phyloP scores from a whole-genome alignment of 2,329 filamentous ascomycete species.

The Gaeumannomyces tritici region DNA sequence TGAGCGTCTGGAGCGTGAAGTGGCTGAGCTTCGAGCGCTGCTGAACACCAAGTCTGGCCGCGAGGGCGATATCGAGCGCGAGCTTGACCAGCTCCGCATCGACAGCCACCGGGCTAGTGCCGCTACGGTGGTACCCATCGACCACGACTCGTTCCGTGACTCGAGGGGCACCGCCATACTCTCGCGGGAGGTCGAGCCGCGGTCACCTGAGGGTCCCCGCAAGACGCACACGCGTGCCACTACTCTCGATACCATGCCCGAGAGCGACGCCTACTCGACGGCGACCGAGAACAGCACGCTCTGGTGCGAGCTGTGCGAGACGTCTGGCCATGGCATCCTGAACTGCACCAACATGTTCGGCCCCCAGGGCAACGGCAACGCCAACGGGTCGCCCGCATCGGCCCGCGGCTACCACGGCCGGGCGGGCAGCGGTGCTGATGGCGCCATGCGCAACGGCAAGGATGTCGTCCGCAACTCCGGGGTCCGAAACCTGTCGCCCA shows the following conservation, averaged over 20 bases:
- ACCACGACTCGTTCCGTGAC: conserved; percentile 48
- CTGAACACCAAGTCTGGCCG: conserved; percentile 62
- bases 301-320: conserved; percentile 96
- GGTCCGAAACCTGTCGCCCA: conserved; percentile 20
- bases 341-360: conserved; percentile 89
- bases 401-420: not conserved
- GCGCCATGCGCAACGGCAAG: conserved; percentile 22
- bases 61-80: conserved; percentile 80
- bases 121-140: conserved; percentile 25
- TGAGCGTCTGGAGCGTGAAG: conserved; percentile 70
- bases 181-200: conserved; percentile 36
- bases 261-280: conserved; percentile 60
- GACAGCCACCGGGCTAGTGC: conserved; percentile 39
- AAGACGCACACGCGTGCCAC: conserved; percentile 34
- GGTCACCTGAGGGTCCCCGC: conserved; percentile 35
- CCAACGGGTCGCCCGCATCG: not conserved
- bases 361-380: conserved; percentile 19
- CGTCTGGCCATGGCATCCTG: conserved; percentile 82
- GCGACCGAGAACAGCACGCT: conserved; percentile 64
- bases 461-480: conserved; percentile 15
- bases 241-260: conserved; percentile 59
- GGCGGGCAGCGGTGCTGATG: conserved; percentile 11
- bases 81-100: conserved; percentile 59
- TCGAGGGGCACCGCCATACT: conserved; percentile 57
- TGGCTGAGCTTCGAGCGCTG: conserved; percentile 65